These are phyloP conservation scores for Cystofilobasidium capitatum DNA, from an alignment of 768 basidiomycete genomes.

Conservation along the genomic window DNA sequence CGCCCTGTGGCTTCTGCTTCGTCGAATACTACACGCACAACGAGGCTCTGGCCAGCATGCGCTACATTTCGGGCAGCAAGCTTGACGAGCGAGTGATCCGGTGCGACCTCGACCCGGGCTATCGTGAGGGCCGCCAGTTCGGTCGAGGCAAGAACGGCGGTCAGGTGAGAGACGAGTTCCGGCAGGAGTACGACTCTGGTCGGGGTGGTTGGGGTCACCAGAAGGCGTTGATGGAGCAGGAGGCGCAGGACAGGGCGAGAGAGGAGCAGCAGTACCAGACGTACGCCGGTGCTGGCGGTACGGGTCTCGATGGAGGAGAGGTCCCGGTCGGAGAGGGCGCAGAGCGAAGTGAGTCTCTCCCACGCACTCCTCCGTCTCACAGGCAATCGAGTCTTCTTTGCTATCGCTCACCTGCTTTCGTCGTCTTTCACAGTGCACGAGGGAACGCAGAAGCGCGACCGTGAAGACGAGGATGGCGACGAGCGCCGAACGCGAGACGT, in stretches of 20 bases:
- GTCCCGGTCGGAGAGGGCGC: slow-evolving; percentile 25
- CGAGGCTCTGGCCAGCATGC: slow-evolving; percentile 84
- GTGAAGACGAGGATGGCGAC: slow-evolving; percentile 18
- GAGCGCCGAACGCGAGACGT: slow-evolving; percentile 5
- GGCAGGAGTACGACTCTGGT: slow-evolving; percentile 93
- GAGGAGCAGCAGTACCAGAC: slow-evolving; percentile 75
- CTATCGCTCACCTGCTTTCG: neutral
- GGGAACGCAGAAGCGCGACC: slow-evolving; percentile 18
- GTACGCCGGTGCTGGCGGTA: slow-evolving; percentile 48
- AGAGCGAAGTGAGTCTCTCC: slow-evolving; percentile 22
- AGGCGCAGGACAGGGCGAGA: slow-evolving; percentile 50
- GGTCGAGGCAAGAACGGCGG: slow-evolving; percentile 96
- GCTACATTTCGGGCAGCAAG: slow-evolving; percentile 94
- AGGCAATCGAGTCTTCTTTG: neutral
- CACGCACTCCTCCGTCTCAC: neutral
- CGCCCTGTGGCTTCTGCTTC: slow-evolving; percentile 41
- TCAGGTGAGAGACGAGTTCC: slow-evolving; percentile 87
- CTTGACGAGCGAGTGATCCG: slow-evolving; percentile 97
- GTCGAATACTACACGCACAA: slow-evolving; percentile 75
- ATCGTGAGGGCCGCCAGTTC: slow-evolving; percentile 92
- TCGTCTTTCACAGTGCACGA: neutral
- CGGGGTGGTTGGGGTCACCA: slow-evolving; percentile 84
- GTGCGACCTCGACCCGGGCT: slow-evolving; percentile 93
- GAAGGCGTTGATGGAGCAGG: slow-evolving; percentile 58
- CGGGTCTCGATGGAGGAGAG: slow-evolving; percentile 21